Base-by-base conservation (phyloP, 2,329 filamentous ascomycete species). In the Shiraia sp. region DNA sequence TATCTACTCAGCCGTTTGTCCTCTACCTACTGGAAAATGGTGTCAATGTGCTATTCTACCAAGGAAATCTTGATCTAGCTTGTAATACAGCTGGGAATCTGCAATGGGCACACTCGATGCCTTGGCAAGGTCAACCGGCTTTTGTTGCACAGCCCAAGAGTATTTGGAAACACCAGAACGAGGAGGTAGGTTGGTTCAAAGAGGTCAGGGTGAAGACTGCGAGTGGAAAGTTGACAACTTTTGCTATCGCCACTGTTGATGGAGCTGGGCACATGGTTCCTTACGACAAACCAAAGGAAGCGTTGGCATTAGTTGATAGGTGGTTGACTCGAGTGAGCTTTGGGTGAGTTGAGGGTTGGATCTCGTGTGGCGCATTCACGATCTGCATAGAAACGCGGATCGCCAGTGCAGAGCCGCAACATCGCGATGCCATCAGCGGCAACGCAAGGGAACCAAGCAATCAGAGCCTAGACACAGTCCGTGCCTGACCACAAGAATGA, bases 61-160 rank as follows among this genome's bases (percentile, higher is more conserved):
- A 70, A 25, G 70, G 70, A 2, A 72, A 72, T 36, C 47, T 70
- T 1, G 70, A 72, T 42, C 55, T 72, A 32, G 69, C 68, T 7
- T 73, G 70, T 39, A 73, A 73, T 37, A 71, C 69, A 6, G 69
- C 68, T 9, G 68, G 70, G 0, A 72, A 70, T 29, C 59, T 45
- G 39, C 55, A 68, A 19, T 74, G 68, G 68, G 70, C 72, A 13
- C 68, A 65, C 13, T 64, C 58, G 8, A 63, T 76, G 60, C 45
- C 57, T 2, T 77, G 74, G 74, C 72, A 70, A 36, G 72, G 72
- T 1, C 72, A 75, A 52, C 60, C 72, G 2, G 69, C 68, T 9
- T 75, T 74, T 53, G 65, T 63, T 0, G 56, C 66, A 6, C 61
- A 70, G 51, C 32, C 49, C 9, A 62, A 61, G 49, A 47, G 45